Base-by-base conservation (phyloP, 1,139 yeast species). In the Diutina rugosa region DNA sequence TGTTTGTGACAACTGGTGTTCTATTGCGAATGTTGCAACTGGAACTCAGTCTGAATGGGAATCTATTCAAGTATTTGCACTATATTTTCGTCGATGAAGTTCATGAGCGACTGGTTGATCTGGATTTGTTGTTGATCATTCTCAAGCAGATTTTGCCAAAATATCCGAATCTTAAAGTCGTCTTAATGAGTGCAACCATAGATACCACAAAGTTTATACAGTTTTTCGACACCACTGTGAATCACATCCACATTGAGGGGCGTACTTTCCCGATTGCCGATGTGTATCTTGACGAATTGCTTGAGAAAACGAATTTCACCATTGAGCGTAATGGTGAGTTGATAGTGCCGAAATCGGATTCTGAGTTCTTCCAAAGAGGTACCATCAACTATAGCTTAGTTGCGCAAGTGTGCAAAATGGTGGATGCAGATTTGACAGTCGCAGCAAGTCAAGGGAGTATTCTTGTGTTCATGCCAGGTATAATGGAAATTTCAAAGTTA, bases 141-240 rank as follows among this genome's bases (percentile, higher is more conserved):
- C 73, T 93, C 61, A 90, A 89, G 64, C 78, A 78, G 52, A 69
- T 89, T 12, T 62, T 80, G 61, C 68, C 71, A 8, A 67, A 62
- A 54, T 76, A 72, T 56, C 80, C 80, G 0, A 76, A 82, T 2
- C 66, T 91, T 59, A 88, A 84, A 64, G 74, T 93, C 46, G 77
- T 93, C 8, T 74, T 93, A 56, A 93, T 93, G 98, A 88, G 97
- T 64, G 99, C 99, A 4, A 93, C 98, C 0, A 91, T 91, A 55
- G 88, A 90, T 63, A 79, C 84, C 1, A 76, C 77, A n/a, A 75
- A 81, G 30, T 91, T 90, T 69, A 74, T 78, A 56, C 71, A 74
- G 18, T 91, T 87, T 64, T 91, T 91, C 59, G 29, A 32, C 5
- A 61, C 70, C 62, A 67, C 70, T 1, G 69, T 81, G 55, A 72